Evolutionary conservation across 192 early-diverging fungal species (phyloP).

Genomic region (Allomyces macrogynus): DNA sequence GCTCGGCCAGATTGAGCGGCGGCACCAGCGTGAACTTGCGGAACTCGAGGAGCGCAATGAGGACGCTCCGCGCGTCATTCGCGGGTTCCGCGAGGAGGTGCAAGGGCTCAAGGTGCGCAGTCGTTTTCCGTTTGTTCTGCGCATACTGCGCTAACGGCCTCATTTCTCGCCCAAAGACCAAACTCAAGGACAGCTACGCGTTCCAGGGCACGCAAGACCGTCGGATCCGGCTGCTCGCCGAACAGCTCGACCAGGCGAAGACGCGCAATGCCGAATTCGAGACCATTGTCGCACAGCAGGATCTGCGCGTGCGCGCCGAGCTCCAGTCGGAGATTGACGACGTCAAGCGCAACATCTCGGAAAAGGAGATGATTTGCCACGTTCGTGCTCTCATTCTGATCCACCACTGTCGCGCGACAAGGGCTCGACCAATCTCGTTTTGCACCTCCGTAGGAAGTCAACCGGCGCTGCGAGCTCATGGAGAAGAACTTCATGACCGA

Average conservation of each 20-base stretch:
- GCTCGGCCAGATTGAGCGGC: slow-evolving; percentile 21
- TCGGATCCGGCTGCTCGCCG: slow-evolving; percentile 19
- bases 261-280: neutral
- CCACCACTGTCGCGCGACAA: too few relatives aligned
- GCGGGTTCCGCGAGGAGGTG: slow-evolving; percentile 22
- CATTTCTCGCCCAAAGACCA: slow-evolving; percentile 13
- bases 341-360: slow-evolving; percentile 10
- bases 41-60: slow-evolving; percentile 17
- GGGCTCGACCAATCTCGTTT: too few relatives aligned
- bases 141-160: neutral
- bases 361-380: slow-evolving; percentile 7
- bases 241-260: slow-evolving; percentile 11
- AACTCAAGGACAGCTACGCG: slow-evolving; percentile 23
- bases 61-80: slow-evolving; percentile 26
- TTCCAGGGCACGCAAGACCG: slow-evolving; percentile 19
- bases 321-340: slow-evolving; percentile 1
- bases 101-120: slow-evolving; percentile 19
- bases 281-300: slow-evolving; percentile 5
- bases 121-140: neutral
- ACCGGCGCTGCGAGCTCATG: slow-evolving; percentile 12
- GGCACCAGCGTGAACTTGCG: slow-evolving; percentile 29
- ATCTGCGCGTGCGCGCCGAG: neutral
- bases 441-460: too few relatives aligned
- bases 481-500: slow-evolving; percentile 28
- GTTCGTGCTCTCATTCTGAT: neutral